Base-by-base conservation (phyloP, 1,284 basidiomycete genomes). In the Lentinus polychrous region DNA sequence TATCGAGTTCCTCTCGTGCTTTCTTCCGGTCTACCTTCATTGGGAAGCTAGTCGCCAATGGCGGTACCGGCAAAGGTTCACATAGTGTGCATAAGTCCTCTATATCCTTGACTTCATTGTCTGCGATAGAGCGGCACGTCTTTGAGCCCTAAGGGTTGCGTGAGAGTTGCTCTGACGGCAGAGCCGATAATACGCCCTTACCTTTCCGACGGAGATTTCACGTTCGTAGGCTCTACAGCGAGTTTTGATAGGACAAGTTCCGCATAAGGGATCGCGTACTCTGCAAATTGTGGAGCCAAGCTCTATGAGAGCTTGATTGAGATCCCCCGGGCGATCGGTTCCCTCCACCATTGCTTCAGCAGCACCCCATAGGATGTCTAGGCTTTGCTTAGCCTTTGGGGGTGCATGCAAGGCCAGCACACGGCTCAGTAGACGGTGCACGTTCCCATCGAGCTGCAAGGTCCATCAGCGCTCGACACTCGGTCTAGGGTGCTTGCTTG, bases 201-300 rank as follows among this genome's bases (percentile, higher is more conserved):
- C 55, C 48, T 54, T 48, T 27, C 53, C 52, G 31, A 50, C 48
- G 10, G 54, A 44, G 18, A 59, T 50, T 44, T 68, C 64, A 53
- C 49, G 48, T 38, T 46, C 46, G 42, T 83, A 83, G 1, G 86
- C 92, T 23, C 70, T 66, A 60, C 94, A 97, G 66, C 78, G 78
- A 14, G 65, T 52, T 43, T 65, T 73, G 27, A 96, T 53, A 7
- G 92, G 90, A 66, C 94, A 97, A 12, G 66, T 61, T 8, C 57
- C 64, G 57, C 94, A 97, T 7, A 71, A 67, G 3, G 94, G 92
- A 46, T 85, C 78, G 49, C 80, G 81, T 24, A 90, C 86, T 64
- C 86, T 91, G 69, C 94, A 97, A 2, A 96, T 77, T 1, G 91
- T 94, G 59, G 89, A 89, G 37, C 93, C 93, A 2, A 96, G 78